Conservation (phyloP, 306 rosid genomes). For the Quercus wislizeni region DNA sequence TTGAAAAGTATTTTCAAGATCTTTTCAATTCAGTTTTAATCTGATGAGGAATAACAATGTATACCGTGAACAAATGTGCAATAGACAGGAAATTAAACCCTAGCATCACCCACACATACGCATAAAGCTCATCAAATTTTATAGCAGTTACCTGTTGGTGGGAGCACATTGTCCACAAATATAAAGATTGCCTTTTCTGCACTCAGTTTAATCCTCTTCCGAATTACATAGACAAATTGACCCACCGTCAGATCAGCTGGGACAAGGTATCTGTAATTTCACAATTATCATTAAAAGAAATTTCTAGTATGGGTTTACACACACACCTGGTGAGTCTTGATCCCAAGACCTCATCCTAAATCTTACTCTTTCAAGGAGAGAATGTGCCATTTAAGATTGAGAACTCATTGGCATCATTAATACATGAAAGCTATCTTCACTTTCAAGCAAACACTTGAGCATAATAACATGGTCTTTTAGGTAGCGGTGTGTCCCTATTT, state of each 20-base stretch:
- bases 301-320: too few relatives aligned
- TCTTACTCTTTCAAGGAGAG: too few relatives aligned
- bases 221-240: slow-evolving; percentile 5
- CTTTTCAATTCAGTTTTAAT: not conserved
- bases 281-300: not conserved
- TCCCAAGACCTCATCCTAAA: too few relatives aligned
- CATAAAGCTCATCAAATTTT: not conserved
- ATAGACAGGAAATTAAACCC: not conserved
- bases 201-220: not conserved
- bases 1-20: not conserved
- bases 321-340: too few relatives aligned
- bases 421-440: not conserved
- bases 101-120: not conserved
- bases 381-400: too few relatives aligned
- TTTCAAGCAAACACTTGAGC: not conserved
- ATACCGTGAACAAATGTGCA: not conserved
- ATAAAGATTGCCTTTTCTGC: not conserved
- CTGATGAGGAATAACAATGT: not conserved
- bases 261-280: slow-evolving; percentile 13
- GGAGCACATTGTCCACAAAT: slow-evolving; percentile 8
- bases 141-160: slow-evolving; percentile 3
- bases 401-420: not conserved
- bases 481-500: not conserved
- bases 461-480: not conserved
- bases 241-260: slow-evolving; percentile 12